These are phyloP conservation scores for Coemansia sp. DNA, from an alignment of 192 early-diverging fungal species.

Conservation along the genomic window DNA sequence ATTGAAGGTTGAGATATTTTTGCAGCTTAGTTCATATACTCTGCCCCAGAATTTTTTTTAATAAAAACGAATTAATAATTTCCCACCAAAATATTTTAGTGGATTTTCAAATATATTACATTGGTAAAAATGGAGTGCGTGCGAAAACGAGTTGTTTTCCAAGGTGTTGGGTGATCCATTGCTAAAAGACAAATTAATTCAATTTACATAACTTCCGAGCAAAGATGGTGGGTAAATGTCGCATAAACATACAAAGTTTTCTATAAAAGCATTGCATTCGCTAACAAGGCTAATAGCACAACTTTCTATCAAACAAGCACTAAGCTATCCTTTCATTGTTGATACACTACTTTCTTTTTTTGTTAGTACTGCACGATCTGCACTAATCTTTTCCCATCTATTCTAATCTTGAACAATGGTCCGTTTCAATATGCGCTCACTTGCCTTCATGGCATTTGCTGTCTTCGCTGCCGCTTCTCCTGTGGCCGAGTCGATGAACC, in stretches of 20 bases:
- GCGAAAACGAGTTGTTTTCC: background rate
- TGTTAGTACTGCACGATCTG: background rate
- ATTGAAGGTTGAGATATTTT: background rate
- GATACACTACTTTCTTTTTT: background rate
- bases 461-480: slow-evolving; percentile 44
- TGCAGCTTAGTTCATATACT: background rate
- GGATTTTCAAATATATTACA: background rate
- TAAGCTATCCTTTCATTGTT: background rate
- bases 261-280: background rate
- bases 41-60: background rate
- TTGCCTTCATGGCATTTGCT: slow-evolving; percentile 47
- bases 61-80: slow-evolving; percentile 1
- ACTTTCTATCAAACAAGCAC: background rate
- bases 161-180: background rate
- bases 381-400: background rate
- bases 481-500: slow-evolving; percentile 13
- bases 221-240: background rate
- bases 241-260: background rate
- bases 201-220: background rate
- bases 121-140: background rate
- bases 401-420: slow-evolving; percentile 24
- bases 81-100: background rate
- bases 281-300: background rate
- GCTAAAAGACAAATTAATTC: background rate
- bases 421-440: slow-evolving; percentile 40